Percentiles rank a stretch among this genome's conserved stretches.
phyloP scores from a whole-genome alignment of 1,284 basidiomycete genomes.

The Tylopilus sp. region DNA sequence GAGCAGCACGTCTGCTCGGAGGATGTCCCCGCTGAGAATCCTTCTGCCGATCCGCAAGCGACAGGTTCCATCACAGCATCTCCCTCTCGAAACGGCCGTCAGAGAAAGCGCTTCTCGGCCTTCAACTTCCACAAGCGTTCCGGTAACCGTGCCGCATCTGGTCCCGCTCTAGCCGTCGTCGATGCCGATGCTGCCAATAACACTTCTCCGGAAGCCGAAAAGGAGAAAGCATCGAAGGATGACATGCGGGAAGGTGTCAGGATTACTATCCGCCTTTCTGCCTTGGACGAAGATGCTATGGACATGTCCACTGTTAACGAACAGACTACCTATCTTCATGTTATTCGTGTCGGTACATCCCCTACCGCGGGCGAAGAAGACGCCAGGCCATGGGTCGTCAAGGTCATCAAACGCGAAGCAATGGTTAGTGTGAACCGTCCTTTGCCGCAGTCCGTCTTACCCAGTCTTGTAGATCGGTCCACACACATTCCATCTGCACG shows the following conservation, averaged over 20 bases:
- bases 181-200: constrained; percentile 45
- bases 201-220: constrained; percentile 33
- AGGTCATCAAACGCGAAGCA: constrained; percentile 85
- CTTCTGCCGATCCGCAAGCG: constrained; percentile 18
- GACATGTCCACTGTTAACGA: constrained; percentile 68
- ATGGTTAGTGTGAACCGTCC: constrained; percentile 42
- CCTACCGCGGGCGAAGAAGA: constrained; percentile 43
- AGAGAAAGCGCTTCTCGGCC: constrained; percentile 55
- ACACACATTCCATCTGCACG: constrained; percentile 88
- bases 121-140: constrained; percentile 60
- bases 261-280: constrained; percentile 71
- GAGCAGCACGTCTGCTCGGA: constrained; percentile 35
- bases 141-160: constrained; percentile 49
- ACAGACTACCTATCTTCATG: constrained; percentile 81
- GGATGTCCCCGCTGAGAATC: constrained; percentile 14
- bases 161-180: constrained; percentile 72
- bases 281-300: constrained; percentile 68
- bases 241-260: constrained; percentile 65
- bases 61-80: constrained; percentile 11
- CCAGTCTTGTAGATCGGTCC: constrained; percentile 61
- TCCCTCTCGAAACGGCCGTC: constrained; percentile 17
- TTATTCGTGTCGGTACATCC: constrained; percentile 64
- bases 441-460: constrained; percentile 8
- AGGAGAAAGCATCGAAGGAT: constrained; percentile 40
- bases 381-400: constrained; percentile 75